Conservation (phyloP, 352 stramenopile genomes). For the Phytopythium oedochilum region DNA sequence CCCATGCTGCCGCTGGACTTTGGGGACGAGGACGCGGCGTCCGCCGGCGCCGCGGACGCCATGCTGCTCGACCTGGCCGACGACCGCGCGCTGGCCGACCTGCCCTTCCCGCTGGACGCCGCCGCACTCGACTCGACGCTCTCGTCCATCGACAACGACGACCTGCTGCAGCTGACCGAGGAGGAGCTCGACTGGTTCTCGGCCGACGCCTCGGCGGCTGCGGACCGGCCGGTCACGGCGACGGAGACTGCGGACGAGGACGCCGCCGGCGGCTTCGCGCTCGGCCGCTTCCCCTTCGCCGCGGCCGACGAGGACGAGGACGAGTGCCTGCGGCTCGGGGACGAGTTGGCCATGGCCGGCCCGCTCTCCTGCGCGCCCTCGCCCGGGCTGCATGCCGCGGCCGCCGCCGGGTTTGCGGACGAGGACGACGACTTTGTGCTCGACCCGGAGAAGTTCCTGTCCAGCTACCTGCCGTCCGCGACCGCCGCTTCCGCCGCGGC, state of each 20-base stretch:
- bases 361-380: slow-evolving; percentile 16
- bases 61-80: slow-evolving; percentile 82
- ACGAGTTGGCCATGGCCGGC: slow-evolving; percentile 3
- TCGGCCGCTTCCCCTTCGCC: slow-evolving; percentile 21
- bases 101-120: slow-evolving; percentile 44
- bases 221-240: slow-evolving; percentile 4
- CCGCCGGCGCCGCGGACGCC: slow-evolving; percentile 12
- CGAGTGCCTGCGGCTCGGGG: slow-evolving; percentile 18
- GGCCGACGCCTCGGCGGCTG: slow-evolving; percentile 5
- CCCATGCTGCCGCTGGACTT: slow-evolving; percentile 52
- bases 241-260: slow-evolving; percentile 8
- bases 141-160: slow-evolving; percentile 73
- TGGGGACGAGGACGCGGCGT: slow-evolving; percentile 15
- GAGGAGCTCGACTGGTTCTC: slow-evolving; percentile 86
- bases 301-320: slow-evolving; percentile 16
- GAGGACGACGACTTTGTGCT: slow-evolving; percentile 84
- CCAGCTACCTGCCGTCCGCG: slow-evolving; percentile 83
- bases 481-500: slow-evolving; percentile 22
- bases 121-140: slow-evolving; percentile 54
- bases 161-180: slow-evolving; percentile 74
- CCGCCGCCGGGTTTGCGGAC: slow-evolving; percentile 29
- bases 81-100: slow-evolving; percentile 60
- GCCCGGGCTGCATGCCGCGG: slow-evolving; percentile 17
- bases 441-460: slow-evolving; percentile 84
- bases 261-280: slow-evolving; percentile 10